Conservation (phyloP, 805 yeast genomes). For the Nakazawaea holstii region DNA sequence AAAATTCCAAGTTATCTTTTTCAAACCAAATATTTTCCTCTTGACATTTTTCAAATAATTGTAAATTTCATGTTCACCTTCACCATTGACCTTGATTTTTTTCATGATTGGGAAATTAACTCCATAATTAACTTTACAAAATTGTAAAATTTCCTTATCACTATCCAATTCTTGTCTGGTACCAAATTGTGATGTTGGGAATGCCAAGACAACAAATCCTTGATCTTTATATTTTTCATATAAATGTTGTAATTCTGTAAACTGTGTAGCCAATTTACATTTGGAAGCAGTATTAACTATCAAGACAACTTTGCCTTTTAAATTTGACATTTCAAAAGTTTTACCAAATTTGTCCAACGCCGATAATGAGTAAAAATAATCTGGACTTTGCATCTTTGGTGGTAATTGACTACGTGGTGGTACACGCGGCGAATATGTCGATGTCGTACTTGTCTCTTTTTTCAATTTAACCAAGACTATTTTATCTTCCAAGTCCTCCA, state of each 20-base stretch:
- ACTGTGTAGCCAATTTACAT: slow-evolving; percentile 53
- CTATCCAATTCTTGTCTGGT: slow-evolving; percentile 53
- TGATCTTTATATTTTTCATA: slow-evolving; percentile 48
- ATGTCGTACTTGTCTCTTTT: not conserved
- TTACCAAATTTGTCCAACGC: slow-evolving; percentile 57
- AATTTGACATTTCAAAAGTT: slow-evolving; percentile 50
- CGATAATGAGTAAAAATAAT: slow-evolving; percentile 55
- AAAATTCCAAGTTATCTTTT: slow-evolving; percentile 70
- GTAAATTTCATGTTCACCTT: slow-evolving; percentile 66
- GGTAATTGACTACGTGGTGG: not conserved
- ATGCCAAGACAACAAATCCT: slow-evolving; percentile 62
- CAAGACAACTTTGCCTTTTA: slow-evolving; percentile 78
- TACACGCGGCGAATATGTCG: not conserved
- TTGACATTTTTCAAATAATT: slow-evolving; percentile 53
- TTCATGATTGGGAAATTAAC: slow-evolving; percentile 75
- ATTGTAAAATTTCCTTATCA: slow-evolving; percentile 52
- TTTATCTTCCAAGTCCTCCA: slow-evolving; percentile 4
- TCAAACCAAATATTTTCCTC: slow-evolving; percentile 52
- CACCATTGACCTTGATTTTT: slow-evolving; percentile 78
- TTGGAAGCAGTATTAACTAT: slow-evolving; percentile 24
- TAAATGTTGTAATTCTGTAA: slow-evolving; percentile 51
- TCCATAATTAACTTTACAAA: slow-evolving; percentile 70
- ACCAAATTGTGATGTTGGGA: slow-evolving; percentile 82
- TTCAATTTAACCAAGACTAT: slow-evolving; percentile 4
- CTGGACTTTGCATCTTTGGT: not conserved